Conservation (phyloP, 305 asterid species). For the Fraxinus sp. region DNA sequence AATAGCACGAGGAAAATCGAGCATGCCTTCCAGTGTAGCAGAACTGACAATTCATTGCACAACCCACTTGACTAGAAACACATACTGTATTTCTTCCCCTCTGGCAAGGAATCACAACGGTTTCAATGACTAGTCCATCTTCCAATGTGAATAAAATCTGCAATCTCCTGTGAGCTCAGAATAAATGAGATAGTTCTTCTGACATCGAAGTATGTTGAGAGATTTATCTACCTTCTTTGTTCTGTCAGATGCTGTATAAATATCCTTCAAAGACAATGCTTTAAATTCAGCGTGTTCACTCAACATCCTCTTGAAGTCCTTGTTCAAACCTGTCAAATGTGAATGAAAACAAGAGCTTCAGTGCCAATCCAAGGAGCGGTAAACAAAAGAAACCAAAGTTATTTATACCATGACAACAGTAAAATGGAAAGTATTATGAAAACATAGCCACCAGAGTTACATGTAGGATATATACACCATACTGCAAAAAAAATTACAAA, state of each 20-base stretch:
- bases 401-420: not conserved
- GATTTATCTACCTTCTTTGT: constrained; percentile 71
- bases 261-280: constrained; percentile 62
- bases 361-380: constrained; percentile 6
- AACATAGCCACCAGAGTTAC: not conserved
- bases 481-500: constrained; percentile 3
- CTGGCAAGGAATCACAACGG: constrained; percentile 82
- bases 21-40: constrained; percentile 92
- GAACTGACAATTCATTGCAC: constrained; percentile 96
- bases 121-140: constrained; percentile 80
- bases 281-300: constrained; percentile 60
- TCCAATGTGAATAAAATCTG: constrained; percentile 88
- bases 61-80: constrained; percentile 95
- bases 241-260: constrained; percentile 77
- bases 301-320: constrained; percentile 77
- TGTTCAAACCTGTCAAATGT: constrained; percentile 68
- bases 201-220: constrained; percentile 16
- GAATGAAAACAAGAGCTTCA: constrained; percentile 15
- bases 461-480: not conserved
- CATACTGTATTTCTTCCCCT: constrained; percentile 93
- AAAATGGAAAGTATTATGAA: not conserved
- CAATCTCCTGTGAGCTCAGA: constrained; percentile 65
- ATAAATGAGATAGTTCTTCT: constrained; percentile 58
- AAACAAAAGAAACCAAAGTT: not conserved
- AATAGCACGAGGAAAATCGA: not conserved